These are phyloP conservation scores for Epichloe elymi DNA, from an alignment of 2,329 filamentous ascomycete species.

Conservation along the genomic window DNA sequence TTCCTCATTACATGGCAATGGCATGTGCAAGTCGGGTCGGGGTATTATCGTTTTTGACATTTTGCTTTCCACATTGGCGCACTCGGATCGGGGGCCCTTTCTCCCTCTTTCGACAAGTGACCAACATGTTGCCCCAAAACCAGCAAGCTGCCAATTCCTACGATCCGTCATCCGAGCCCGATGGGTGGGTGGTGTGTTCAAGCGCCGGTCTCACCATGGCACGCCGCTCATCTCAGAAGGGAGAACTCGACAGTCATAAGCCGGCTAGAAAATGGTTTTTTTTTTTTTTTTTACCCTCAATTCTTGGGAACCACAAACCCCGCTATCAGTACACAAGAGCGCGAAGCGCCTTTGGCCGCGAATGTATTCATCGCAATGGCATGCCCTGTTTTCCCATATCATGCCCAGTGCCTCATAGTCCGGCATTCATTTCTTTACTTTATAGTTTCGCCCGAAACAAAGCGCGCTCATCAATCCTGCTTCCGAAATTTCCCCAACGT, in stretches of 20 bases:
- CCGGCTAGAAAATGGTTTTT: background rate
- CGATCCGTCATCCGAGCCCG: too few species aligned
- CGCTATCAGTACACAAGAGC: conserved; percentile 1
- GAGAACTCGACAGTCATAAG: background rate
- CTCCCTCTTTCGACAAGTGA: too few species aligned
- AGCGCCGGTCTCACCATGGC: background rate
- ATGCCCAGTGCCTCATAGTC: background rate
- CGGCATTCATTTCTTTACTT: background rate
- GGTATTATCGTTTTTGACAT: background rate
- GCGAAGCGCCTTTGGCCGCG: background rate
- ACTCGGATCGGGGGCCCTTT: too few species aligned
- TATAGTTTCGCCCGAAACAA: background rate
- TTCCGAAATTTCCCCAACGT: background rate
- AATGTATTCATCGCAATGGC: background rate
- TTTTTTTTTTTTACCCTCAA: background rate
- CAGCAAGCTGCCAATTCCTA: too few species aligned
- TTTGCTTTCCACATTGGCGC: background rate
- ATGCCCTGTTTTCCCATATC: background rate
- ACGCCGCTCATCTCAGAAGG: background rate
- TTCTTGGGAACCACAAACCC: background rate
- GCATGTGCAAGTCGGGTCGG: background rate
- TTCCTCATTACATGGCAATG: too few species aligned
- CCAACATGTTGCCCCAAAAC: too few species aligned
- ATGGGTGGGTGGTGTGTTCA: background rate
- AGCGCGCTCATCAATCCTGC: background rate